phyloP scores from a whole-genome alignment of 306 rosid genomes.

The Prosopis cineraria region DNA sequence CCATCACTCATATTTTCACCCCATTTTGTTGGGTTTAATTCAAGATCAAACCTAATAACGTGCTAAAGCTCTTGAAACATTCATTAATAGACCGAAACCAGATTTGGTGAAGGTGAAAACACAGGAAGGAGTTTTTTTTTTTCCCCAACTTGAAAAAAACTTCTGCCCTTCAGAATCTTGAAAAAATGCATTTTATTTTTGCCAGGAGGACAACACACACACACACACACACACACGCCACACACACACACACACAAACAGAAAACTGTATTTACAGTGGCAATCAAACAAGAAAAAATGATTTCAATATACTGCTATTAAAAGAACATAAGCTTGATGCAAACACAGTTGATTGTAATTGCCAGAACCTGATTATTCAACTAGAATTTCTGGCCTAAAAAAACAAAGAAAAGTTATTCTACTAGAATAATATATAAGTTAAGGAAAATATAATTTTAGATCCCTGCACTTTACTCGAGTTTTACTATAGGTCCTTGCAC shows the following conservation, averaged over 20 bases:
- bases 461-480: too few relatives aligned
- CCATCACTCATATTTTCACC: constrained; percentile 17
- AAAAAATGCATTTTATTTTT: background rate
- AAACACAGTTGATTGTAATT: background rate
- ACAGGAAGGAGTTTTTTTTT: background rate
- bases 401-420: too few relatives aligned
- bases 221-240: too few relatives aligned
- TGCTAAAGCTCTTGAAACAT: constrained; percentile 12
- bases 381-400: too few relatives aligned
- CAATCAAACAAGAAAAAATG: background rate
- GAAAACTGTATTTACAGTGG: background rate
- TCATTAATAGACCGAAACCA: constrained; percentile 1
- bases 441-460: too few relatives aligned
- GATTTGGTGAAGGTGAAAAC: constrained; percentile 1
- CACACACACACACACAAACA: too few relatives aligned
- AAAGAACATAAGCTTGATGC: background rate
- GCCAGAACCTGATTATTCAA: background rate
- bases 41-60: background rate
- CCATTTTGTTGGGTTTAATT: constrained; percentile 12
- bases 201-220: background rate
- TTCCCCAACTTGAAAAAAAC: background rate
- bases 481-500: too few relatives aligned
- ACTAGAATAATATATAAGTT: background rate
- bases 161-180: background rate
- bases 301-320: background rate